phyloP scores from a whole-genome alignment of 1,139 yeast genomes.

The Barnettozyma hawaiiensis region DNA sequence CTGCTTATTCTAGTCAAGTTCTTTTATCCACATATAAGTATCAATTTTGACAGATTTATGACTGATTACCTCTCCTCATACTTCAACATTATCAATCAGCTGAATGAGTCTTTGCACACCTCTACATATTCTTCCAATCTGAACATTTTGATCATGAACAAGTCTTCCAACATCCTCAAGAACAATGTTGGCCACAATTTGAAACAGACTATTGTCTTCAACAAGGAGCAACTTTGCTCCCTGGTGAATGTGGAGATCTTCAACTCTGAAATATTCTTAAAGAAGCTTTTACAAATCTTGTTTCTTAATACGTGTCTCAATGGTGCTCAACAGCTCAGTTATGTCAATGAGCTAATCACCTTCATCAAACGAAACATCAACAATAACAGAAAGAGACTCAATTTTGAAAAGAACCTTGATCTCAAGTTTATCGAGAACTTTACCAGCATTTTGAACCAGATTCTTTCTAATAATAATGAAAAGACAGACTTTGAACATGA shows the following conservation, averaged over 20 bases:
- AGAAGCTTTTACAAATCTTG: constrained; percentile 18
- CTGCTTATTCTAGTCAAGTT: constrained; percentile 16
- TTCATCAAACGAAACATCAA: constrained; percentile 23
- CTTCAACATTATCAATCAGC: constrained; percentile 20
- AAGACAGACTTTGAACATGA: neutral
- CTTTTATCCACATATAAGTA: constrained; percentile 15
- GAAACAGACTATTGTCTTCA: constrained; percentile 13
- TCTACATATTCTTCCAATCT: constrained; percentile 20
- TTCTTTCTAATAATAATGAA: neutral
- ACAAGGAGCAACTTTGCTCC: constrained; percentile 18
- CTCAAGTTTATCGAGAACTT: constrained; percentile 19
- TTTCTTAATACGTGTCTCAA: constrained; percentile 18
- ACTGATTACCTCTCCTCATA: constrained; percentile 22
- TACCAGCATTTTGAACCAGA: neutral
- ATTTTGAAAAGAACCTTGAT: constrained; percentile 19
- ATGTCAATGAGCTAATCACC: constrained; percentile 14
- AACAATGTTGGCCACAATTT: constrained; percentile 1
- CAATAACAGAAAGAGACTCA: constrained; percentile 23
- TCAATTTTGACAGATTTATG: constrained; percentile 13
- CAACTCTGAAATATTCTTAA: constrained; percentile 22
- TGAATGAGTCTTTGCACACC: constrained; percentile 18
- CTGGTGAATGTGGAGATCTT: constrained; percentile 21
- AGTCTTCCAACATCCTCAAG: constrained; percentile 3
- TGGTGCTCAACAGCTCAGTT: constrained; percentile 15
- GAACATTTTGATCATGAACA: constrained; percentile 5